These are phyloP conservation scores for Hymenoscyphus salicellus DNA, from an alignment of 2,329 filamentous ascomycete genomes.

Conservation along the genomic window DNA sequence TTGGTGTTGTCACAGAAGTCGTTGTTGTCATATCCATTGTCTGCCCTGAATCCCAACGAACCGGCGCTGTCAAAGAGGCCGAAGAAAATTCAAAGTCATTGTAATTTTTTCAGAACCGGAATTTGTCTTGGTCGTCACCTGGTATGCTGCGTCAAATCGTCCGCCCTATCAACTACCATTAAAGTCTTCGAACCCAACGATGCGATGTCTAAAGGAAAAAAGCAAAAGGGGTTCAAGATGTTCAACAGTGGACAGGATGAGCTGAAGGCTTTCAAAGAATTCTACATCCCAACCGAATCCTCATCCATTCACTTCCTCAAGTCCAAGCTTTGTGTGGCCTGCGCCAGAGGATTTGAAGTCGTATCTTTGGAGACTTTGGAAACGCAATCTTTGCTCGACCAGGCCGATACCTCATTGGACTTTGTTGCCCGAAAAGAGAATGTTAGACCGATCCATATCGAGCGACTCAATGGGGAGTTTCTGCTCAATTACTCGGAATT, in stretches of 20 bases:
- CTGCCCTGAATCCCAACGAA: slow-evolving; percentile 82
- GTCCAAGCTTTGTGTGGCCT: slow-evolving; percentile 93
- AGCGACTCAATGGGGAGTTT: slow-evolving; percentile 95
- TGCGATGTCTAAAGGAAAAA: slow-evolving; percentile 87
- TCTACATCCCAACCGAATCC: slow-evolving; percentile 98
- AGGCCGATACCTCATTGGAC: slow-evolving; percentile 95
- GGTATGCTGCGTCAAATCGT: slow-evolving; percentile 95
- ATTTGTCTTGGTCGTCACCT: slow-evolving; percentile 92
- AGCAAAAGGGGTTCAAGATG: slow-evolving; percentile 96
- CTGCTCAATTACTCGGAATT: slow-evolving; percentile 97
- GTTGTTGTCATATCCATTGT: slow-evolving; percentile 81
- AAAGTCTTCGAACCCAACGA: slow-evolving; percentile 99
- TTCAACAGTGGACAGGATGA: slow-evolving; percentile 92
- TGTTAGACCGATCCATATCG: slow-evolving; percentile 93
- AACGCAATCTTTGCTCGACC: slow-evolving; percentile 92
- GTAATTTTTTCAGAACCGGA: slow-evolving; percentile 97
- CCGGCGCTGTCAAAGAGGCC: slow-evolving; percentile 77
- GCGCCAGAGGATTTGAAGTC: slow-evolving; percentile 92
- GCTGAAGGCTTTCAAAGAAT: slow-evolving; percentile 95
- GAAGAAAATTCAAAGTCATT: slow-evolving; percentile 95
- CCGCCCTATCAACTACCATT: slow-evolving; percentile 88
- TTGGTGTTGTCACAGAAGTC: slow-evolving; percentile 92
- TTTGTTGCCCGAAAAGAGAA: slow-evolving; percentile 93
- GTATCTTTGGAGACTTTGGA: slow-evolving; percentile 96
- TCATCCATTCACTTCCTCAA: slow-evolving; percentile 97